Base-by-base conservation (phyloP, 805 yeast species). In the Candida berthetii region DNA sequence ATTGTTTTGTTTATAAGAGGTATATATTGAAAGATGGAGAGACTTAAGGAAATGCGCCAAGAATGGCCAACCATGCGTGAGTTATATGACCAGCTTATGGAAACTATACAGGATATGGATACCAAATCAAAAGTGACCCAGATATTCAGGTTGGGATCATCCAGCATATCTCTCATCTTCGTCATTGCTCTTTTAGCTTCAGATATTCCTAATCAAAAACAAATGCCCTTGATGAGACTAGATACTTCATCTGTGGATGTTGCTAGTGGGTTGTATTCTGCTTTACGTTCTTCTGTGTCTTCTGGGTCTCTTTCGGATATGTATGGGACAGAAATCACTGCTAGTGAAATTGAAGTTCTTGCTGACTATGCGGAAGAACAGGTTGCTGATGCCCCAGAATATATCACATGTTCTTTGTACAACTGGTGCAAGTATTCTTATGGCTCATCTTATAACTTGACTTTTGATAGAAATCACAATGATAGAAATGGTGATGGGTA, bases 221-320 rank as follows among this genome's bases (percentile, higher is more conserved):
- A 16, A 7, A 34, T 34, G 36, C 18, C 15, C 16, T 25, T 34
- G 10, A 18, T 53, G 16, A 51, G 68, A 32, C 59, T 80, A 31
- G 70, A 72, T 49, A 76, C 79, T 43, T 66, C 73, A 4, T 80
- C 74, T 48, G 56, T 69, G 7, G 78, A 76, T 44, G 73, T 80
- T 16, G 70, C 80, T 1, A 49, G 60, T 16, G 85, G 85, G 1
- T 55, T 80, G 8, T 78, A 75, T 48, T 55, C 66, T 19, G 62
- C 72, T 5, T 55, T 74, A 41, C 55, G 75, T 36, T 52, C 48
- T 16, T 53, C 65, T 13, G 67, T 64, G 11, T 44, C 57, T 18
- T 40, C 50, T 15, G 45, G 56, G 15, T 47, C 48, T 16, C 42
- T 46, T 19, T 48, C 51, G 13, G 50, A 54, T 29, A 44, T 48